Evolutionary conservation across 2,329 filamentous ascomycete genomes (phyloP), one percentile per base, ranked within the genome.

Genomic region (Fusarium camptoceras): DNA sequence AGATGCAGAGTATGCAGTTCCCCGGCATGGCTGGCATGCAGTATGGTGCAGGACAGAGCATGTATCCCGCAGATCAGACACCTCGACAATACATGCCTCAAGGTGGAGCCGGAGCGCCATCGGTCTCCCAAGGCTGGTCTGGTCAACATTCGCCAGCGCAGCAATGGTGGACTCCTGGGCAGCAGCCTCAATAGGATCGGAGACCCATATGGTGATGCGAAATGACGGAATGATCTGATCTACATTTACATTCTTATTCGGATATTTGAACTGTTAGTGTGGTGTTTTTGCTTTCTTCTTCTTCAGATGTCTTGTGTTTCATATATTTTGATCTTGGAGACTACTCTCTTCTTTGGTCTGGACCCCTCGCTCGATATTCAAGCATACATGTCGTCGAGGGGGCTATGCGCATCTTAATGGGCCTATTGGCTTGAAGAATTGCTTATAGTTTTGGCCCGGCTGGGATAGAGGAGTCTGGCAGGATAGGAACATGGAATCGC

Each of bases 71-170:
- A 28, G 89, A 91, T 48, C 88, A 90, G 79, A 89, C 87, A 2
- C 86, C 88, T 6, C 83, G 89, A 55, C 87, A 90, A 75, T 91
- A 91, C 81, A 87, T 94, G 88, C 89, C 91, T 74, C 84, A 89
- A 80, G 81, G 86, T 78, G 80, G 85, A 73, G 79, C 89, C 6
- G 81, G 80, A 6, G 79, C 81, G 9, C 85, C 86, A 14, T 81
- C 85, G 8, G 84, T 84, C 24, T 83, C 84, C 4, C 87, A 88
- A 66, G 77, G 81, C 6, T 89, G 85, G 85, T 83, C 83, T 9
- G 82, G 88, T 39, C 89, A 91, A 73, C 89, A 90, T 73, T 89
- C 89, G 61, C 85, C 88, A 11, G 85, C 89, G 3, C 85, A 87
- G 56, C 82, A 87, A 74, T 88, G 86, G 85, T 88, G 86, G 86